Percentiles rank a stretch among this genome's conserved stretches.
These are phyloP conservation scores for Solanum lycopersicoides DNA, from an alignment of 257 asterid species.

Conservation along the genomic window DNA sequence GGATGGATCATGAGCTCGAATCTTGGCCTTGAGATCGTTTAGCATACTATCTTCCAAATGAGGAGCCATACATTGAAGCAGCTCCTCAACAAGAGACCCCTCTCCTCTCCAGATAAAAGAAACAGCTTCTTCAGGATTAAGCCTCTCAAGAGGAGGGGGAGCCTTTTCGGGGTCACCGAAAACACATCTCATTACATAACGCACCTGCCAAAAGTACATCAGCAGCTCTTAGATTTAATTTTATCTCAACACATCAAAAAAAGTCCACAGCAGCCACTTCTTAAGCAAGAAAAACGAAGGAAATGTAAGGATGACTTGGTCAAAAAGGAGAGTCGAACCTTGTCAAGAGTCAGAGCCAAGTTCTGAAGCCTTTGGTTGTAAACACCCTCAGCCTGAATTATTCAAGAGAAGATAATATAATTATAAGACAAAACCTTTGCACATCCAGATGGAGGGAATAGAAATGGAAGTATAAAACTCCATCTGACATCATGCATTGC, in stretches of 20 bases:
- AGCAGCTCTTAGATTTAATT: background rate
- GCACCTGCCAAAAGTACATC: conserved; percentile 48
- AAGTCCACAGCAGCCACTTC: background rate
- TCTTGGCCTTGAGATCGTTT: conserved; percentile 67
- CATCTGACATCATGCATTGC: background rate
- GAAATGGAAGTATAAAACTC: background rate
- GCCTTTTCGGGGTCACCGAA: conserved; percentile 92
- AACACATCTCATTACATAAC: conserved; percentile 90
- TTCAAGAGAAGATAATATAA: conserved; percentile 2
- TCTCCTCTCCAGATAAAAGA: conserved; percentile 87
- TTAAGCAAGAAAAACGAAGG: background rate
- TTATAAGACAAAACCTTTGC: no score
- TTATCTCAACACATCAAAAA: background rate
- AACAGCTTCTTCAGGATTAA: conserved; percentile 60
- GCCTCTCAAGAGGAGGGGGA: conserved; percentile 93
- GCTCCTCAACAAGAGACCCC: conserved; percentile 84
- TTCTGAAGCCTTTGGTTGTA: conserved; percentile 95
- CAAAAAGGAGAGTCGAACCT: conserved; percentile 36
- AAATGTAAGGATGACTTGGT: background rate
- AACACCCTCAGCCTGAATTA: conserved; percentile 91
- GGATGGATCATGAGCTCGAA: conserved; percentile 80
- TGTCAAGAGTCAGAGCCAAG: conserved; percentile 92
- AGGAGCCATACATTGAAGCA: conserved; percentile 69
- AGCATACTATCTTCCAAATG: conserved; percentile 65
- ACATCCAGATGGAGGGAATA: background rate